Conservation (phyloP, 495 filamentous ascomycete genomes). For the Pseudomonodictys pantanalensis region DNA sequence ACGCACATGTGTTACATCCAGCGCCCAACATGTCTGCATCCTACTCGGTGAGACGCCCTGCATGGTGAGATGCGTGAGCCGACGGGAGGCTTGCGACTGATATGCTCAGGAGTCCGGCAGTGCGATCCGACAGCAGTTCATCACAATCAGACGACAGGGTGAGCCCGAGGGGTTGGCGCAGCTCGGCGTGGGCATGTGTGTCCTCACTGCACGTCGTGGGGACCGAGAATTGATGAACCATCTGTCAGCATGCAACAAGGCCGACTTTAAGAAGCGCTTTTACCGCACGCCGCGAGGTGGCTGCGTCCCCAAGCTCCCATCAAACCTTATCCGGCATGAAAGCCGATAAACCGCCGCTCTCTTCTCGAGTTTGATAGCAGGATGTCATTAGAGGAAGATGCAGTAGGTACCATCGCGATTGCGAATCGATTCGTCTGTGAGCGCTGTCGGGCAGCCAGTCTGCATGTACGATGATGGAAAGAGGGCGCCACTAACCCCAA, state of each 20-base stretch:
- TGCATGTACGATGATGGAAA: background rate
- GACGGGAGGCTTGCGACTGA: slow-evolving; percentile 9
- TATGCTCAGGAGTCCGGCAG: background rate
- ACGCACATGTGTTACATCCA: slow-evolving; percentile 2
- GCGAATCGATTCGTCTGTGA: background rate
- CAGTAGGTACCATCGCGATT: background rate
- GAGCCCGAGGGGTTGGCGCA: too few species aligned
- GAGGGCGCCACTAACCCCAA: background rate
- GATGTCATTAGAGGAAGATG: background rate
- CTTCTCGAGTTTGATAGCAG: background rate
- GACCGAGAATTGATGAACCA: slow-evolving; percentile 13
- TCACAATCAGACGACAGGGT: too few species aligned
- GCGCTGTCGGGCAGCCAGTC: background rate
- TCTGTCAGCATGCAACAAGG: slow-evolving; percentile 15
- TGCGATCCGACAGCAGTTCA: too few species aligned
- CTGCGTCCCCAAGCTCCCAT: background rate
- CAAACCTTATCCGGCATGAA: slow-evolving; percentile 22
- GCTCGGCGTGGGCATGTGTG: slow-evolving; percentile 22
- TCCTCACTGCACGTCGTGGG: slow-evolving; percentile 21
- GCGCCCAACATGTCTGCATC: background rate
- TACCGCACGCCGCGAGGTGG: slow-evolving; percentile 10
- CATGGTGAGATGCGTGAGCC: background rate
- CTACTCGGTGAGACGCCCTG: background rate
- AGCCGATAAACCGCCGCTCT: slow-evolving; percentile 12
- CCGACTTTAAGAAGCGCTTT: slow-evolving; percentile 16